Evolutionary conservation across 345 rosid species (phyloP).

Genomic region (Syzygium grande): DNA sequence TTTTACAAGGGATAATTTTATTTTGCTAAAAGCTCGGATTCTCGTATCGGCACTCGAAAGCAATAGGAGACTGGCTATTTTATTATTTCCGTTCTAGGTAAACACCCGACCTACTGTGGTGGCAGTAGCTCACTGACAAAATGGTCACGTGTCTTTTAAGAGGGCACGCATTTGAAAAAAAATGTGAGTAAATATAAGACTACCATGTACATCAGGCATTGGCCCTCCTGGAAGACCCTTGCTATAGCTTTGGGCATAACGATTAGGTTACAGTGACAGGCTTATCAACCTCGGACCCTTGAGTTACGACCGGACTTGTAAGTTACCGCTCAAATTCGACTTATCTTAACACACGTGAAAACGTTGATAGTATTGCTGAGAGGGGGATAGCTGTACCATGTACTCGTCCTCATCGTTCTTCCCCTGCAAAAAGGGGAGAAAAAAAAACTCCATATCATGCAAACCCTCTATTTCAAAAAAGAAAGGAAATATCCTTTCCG

Average conservation of each 20-base stretch:
- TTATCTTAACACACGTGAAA: neutral
- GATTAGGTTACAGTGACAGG: neutral
- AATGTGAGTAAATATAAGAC: neutral
- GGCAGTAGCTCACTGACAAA: neutral
- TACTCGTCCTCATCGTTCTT: neutral
- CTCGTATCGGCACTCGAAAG: neutral
- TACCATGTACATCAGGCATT: neutral
- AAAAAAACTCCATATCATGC: neutral
- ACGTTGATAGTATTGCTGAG: neutral
- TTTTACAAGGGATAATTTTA: neutral
- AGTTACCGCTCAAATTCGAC: neutral
- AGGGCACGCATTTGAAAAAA: neutral
- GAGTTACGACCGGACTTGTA: neutral
- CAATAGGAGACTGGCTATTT: accelerated
- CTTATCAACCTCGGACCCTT: neutral
- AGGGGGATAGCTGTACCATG: neutral
- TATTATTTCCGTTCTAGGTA: neutral
- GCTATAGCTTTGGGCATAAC: neutral
- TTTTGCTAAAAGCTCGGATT: accelerated
- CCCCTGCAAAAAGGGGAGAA: neutral
- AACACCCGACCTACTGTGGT: accelerated
- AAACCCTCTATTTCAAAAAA: neutral
- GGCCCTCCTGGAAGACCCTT: neutral
- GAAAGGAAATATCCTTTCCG: neutral
- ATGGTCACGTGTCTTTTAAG: neutral